Conservation (phyloP, 352 stramenopile genomes). For the Globisporangium recalcitrans region DNA sequence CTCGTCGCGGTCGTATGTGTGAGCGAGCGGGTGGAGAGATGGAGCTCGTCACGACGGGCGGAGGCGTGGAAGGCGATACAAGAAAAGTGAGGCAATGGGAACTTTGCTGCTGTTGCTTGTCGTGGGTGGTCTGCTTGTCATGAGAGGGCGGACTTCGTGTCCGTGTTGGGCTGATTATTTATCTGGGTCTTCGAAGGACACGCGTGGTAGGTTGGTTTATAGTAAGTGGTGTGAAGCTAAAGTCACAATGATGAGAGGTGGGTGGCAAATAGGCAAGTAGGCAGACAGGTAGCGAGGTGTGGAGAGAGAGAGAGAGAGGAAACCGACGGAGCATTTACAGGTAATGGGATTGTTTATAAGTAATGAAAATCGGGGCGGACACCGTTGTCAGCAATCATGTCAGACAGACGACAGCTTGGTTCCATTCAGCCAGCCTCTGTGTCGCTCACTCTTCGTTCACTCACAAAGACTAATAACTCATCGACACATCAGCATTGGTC, state of each 20-base stretch:
- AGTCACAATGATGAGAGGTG: not conserved
- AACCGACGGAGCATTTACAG: not conserved
- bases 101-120: not conserved
- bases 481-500: not conserved
- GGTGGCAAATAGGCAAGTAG: not conserved
- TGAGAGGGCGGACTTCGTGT: not conserved
- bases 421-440: no score
- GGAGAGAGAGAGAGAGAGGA: not conserved
- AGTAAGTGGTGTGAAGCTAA: not conserved
- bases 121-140: not conserved
- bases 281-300: not conserved
- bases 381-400: not conserved
- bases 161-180: not conserved
- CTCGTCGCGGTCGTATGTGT: slow-evolving; percentile 46
- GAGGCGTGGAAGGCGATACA: not conserved
- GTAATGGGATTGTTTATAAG: not conserved
- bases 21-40: not conserved
- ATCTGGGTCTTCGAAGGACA: not conserved
- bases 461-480: not conserved
- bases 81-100: not conserved
- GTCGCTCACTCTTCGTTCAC: not conserved
- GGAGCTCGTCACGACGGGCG: not conserved
- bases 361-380: not conserved
- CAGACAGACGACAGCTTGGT: not conserved
- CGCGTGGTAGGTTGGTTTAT: not conserved